A percentile compares a stretch with the other conserved stretches of the same genome.
Evolutionary conservation across 2,329 filamentous ascomycete species (phyloP).

Genomic region (Penicillium sp.): DNA sequence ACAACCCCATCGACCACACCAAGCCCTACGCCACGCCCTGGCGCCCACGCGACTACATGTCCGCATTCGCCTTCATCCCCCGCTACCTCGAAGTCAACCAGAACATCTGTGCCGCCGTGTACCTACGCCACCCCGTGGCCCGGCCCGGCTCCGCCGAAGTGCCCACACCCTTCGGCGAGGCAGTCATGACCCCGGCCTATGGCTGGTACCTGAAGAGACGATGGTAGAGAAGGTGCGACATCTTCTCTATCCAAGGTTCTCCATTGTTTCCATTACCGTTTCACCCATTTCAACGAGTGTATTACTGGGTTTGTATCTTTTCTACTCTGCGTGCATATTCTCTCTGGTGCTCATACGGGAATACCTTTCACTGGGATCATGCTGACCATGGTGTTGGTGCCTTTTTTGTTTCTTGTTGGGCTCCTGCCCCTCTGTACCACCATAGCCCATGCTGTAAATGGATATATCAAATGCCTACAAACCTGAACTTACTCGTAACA

Average conservation of each 20-base stretch:
- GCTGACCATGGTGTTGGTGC: slow-evolving; percentile 28
- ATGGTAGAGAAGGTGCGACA: slow-evolving; percentile 43
- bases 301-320: slow-evolving; percentile 34
- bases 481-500: too few relatives aligned
- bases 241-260: slow-evolving; percentile 8
- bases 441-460: slow-evolving; percentile 28
- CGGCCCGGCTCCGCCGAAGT: slow-evolving; percentile 74
- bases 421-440: slow-evolving; percentile 20
- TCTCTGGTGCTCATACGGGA: slow-evolving; percentile 13
- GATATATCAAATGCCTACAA: slow-evolving; percentile 13
- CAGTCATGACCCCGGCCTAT: slow-evolving; percentile 75
- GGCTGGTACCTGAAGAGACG: slow-evolving; percentile 89
- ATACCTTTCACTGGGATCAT: slow-evolving; percentile 12
- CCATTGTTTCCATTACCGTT: slow-evolving; percentile 20
- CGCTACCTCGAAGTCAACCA: slow-evolving; percentile 97
- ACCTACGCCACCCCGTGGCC: slow-evolving; percentile 88
- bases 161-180: slow-evolving; percentile 71
- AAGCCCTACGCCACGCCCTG: slow-evolving; percentile 93
- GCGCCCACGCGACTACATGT: slow-evolving; percentile 80
- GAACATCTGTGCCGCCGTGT: slow-evolving; percentile 91
- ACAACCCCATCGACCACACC: slow-evolving; percentile 69
- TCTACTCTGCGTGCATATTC: slow-evolving; percentile 21
- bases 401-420: slow-evolving; percentile 17
- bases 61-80: slow-evolving; percentile 89
- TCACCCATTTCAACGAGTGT: slow-evolving; percentile 24